Conservation (phyloP, 2,329 filamentous ascomycete genomes). For the Alternaria brassicae region DNA sequence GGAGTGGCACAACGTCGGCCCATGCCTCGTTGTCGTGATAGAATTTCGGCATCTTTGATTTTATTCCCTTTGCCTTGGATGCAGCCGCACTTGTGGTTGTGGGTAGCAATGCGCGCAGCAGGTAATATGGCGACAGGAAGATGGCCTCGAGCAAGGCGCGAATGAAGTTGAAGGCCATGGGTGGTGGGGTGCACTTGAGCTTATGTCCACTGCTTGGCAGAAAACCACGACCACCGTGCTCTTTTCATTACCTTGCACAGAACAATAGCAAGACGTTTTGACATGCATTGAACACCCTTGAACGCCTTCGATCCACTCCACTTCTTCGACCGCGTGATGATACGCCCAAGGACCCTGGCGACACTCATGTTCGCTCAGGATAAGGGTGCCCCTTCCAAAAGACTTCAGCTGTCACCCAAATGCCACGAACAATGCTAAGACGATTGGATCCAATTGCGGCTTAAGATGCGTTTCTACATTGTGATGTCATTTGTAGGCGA, state of each 20-base stretch:
- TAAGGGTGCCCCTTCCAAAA: background rate
- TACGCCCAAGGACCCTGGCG: background rate
- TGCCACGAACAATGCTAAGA: conserved; percentile 12
- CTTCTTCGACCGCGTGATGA: background rate
- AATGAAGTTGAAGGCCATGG: conserved; percentile 26
- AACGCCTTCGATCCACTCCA: background rate
- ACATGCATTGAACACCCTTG: background rate
- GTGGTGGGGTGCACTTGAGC: conserved; percentile 18
- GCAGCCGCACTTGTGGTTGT: background rate
- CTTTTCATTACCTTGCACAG: conserved; percentile 18
- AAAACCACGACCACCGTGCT: conserved; percentile 2
- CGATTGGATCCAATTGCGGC: background rate
- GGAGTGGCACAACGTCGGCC: conserved; percentile 84
- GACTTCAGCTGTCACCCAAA: background rate
- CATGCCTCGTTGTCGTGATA: conserved; percentile 76
- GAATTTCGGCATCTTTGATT: conserved; percentile 36
- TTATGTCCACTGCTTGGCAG: conserved; percentile 23
- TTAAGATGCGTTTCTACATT: background rate
- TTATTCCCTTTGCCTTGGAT: conserved; percentile 4
- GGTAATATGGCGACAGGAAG: conserved; percentile 19
- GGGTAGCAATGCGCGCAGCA: conserved; percentile 16
- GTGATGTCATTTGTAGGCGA: background rate
- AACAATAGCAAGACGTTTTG: conserved; percentile 26
- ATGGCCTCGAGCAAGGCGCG: conserved; percentile 22
- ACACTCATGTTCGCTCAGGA: background rate